Conservation (phyloP, 2,329 filamentous ascomycete species). For the Septoria linicola region DNA sequence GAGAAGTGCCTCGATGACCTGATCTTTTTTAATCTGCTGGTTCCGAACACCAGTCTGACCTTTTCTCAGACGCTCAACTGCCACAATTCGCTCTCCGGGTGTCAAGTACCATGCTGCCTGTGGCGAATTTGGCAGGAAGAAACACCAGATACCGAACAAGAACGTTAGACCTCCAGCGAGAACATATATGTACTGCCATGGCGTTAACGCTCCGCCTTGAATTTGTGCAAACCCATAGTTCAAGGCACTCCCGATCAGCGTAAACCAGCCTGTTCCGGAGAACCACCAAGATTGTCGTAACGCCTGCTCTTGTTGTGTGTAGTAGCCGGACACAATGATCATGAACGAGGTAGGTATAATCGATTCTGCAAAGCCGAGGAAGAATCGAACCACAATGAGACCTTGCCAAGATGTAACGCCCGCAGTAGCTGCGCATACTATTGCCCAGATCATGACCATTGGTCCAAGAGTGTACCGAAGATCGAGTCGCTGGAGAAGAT, state of each 20-base stretch:
- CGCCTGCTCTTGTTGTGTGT: conserved; percentile 15
- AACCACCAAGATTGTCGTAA: conserved; percentile 10
- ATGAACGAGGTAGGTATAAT: conserved; percentile 50
- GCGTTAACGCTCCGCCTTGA: conserved; percentile 36
- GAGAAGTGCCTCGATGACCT: conserved; percentile 53
- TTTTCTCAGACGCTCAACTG: not conserved
- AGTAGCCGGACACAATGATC: conserved; percentile 35
- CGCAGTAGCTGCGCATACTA: not conserved
- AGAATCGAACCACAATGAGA: conserved; percentile 28
- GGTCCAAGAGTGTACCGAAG: conserved; percentile 42
- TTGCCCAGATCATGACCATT: conserved; percentile 5
- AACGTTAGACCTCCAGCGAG: conserved; percentile 3
- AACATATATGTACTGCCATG: conserved; percentile 49
- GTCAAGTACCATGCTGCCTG: conserved; percentile 1
- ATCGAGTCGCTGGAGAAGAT: conserved; percentile 44
- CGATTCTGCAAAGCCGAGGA: conserved; percentile 2
- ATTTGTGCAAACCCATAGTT: conserved; percentile 1
- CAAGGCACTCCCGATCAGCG: not conserved
- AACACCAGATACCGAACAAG: conserved; percentile 4
- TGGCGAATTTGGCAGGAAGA: conserved; percentile 16
- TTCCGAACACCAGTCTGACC: conserved; percentile 1
- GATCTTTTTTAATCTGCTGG: conserved; percentile 45
- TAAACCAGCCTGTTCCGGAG: conserved; percentile 1
- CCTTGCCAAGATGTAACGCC: conserved; percentile 41
- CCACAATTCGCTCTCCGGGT: not conserved